Evolutionary conservation across 2,329 filamentous ascomycete species (phyloP).

Genomic region (Fusarium tanahbumbuense): DNA sequence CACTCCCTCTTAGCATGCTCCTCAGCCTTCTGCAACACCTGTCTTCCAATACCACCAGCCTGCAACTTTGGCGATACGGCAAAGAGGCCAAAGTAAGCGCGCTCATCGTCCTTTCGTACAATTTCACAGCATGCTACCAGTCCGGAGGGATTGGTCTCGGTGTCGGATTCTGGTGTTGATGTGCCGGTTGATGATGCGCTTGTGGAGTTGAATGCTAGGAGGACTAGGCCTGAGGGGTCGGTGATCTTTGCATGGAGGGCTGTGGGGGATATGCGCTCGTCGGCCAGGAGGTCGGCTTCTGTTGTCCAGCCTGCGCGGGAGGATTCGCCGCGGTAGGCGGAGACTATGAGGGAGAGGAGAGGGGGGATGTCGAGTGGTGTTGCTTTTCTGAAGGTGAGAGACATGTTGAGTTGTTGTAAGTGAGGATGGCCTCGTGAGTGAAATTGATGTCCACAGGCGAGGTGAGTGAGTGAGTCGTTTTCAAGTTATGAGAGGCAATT

Average conservation of each 20-base stretch:
- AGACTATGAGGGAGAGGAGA: slow-evolving; percentile 55
- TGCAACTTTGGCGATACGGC: slow-evolving; percentile 59
- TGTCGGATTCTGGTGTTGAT: slow-evolving; percentile 21
- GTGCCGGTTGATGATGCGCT: slow-evolving; percentile 1
- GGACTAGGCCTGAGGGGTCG: slow-evolving; percentile 50
- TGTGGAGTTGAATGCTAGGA: slow-evolving; percentile 48
- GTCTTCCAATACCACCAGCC: slow-evolving; percentile 57
- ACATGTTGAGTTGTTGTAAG: slow-evolving; percentile 13
- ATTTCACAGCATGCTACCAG: slow-evolving; percentile 61
- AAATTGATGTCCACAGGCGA: not conserved
- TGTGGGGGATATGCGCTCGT: slow-evolving; percentile 56
- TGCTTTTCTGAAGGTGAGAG: slow-evolving; percentile 44
- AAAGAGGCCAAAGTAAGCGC: slow-evolving; percentile 61
- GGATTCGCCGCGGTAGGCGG: slow-evolving; percentile 58
- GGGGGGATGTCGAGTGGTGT: slow-evolving; percentile 47
- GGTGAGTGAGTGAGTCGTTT: not conserved
- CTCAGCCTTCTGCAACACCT: slow-evolving; percentile 57
- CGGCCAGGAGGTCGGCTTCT: slow-evolving; percentile 58
- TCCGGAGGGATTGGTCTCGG: slow-evolving; percentile 31
- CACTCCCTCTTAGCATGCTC: slow-evolving; percentile 50
- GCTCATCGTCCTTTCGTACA: slow-evolving; percentile 40
- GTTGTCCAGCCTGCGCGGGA: slow-evolving; percentile 60
- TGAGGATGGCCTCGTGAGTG: not conserved
- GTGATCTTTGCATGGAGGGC: slow-evolving; percentile 56
- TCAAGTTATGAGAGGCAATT: not conserved